Conservation (phyloP, 371 early-diverging fungal species). For the Mortierella sp. region DNA sequence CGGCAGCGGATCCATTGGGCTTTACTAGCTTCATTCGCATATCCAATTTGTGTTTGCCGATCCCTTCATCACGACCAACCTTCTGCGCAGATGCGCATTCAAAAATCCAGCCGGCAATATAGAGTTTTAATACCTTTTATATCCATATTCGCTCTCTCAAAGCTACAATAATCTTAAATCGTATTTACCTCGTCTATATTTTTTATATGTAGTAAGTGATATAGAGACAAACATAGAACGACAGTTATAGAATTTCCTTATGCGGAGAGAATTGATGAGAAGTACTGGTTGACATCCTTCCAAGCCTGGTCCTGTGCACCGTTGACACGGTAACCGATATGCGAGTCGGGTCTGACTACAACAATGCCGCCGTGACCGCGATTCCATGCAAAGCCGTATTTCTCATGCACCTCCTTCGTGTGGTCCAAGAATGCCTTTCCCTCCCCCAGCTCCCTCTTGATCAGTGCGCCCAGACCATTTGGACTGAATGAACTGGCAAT, state of each 20-base stretch:
- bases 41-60: no score
- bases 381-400: slow-evolving; percentile 22
- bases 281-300: slow-evolving; percentile 26
- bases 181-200: no score
- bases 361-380: slow-evolving; percentile 29
- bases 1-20: no score
- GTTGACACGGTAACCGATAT: slow-evolving; percentile 36
- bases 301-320: slow-evolving; percentile 20
- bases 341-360: slow-evolving; percentile 36
- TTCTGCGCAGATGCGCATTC: no score
- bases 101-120: no score
- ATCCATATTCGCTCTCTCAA: no score
- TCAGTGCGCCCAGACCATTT: slow-evolving; percentile 4
- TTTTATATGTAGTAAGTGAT: not conserved
- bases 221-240: not conserved
- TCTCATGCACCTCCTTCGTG: slow-evolving; percentile 17
- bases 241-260: no score
- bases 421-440: slow-evolving; percentile 22
- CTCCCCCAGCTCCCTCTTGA: slow-evolving; percentile 11
- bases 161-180: no score
- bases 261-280: slow-evolving; percentile 2
- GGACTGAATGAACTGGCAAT: slow-evolving; percentile 2
- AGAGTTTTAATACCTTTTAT: no score
- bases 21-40: no score
- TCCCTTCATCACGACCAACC: no score